Evolutionary conservation across 2,329 filamentous ascomycete species (phyloP), one percentile per base, ranked within the genome.

Genomic region (Xenosphaeropsis pyriputrescens): DNA sequence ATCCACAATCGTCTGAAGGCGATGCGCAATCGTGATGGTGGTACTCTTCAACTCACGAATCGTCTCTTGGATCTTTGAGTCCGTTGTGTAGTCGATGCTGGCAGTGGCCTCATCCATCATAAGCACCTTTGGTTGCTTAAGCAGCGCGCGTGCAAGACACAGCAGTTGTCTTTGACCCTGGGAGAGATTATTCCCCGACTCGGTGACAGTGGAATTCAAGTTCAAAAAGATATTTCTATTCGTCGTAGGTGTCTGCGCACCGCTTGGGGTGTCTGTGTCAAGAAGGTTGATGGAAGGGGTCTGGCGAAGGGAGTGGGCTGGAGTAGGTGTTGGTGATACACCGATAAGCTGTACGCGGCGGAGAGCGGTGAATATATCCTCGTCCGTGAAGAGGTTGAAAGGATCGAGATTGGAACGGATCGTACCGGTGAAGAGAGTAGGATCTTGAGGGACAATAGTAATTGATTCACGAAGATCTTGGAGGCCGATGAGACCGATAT

Each of bases 61-160:
- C 0, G 91, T 96, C 50, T 85, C 85, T 60, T 98, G 91, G 48
- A 98, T 96, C 63, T 94, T 95, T 36, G 79, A 70, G 52, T 98
- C 91, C 2, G 91, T 98, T 5, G 79, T 81, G 59, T 96, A 96
- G 61, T 98, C 91, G 52, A 98, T 96, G 0, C 85, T 93, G 0
- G 91, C 91, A 0, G 91, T 98, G 1, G 91, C 91, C 64, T 98
- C 91, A 58, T 98, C 91, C 91, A 98, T 96, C 53, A 98, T 80
- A n/a, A 98, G 67, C 2, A 98, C 86, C 46, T 83, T 88, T 0
- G 91, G 88, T 26, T 75, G 74, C 61, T 93, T 95, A 45, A 98
- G 79, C 47, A 98, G 75, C 0, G 91, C 91, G 39, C 91, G 79
- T 0, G 89, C 91, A 8, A 98, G 75, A 55, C 91, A 98, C 39